These are phyloP conservation scores for Colletotrichum neosansevieriae DNA, from an alignment of 2,329 filamentous ascomycete species.

Conservation along the genomic window DNA sequence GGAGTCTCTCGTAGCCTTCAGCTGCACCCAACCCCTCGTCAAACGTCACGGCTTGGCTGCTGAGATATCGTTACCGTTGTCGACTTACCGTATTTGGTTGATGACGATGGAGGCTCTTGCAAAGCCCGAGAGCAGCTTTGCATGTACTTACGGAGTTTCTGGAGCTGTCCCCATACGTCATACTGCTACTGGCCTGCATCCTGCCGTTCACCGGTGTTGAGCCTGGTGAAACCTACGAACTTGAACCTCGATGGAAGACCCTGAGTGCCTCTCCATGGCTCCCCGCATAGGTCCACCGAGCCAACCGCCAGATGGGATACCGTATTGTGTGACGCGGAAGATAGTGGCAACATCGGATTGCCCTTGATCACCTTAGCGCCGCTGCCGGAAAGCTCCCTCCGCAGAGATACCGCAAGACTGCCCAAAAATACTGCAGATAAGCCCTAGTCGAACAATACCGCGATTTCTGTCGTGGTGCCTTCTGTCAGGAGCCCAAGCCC, in stretches of 20 bases:
- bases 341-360: constrained; percentile 19
- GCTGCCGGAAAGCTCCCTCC: constrained; percentile 21
- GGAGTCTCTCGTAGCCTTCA: background rate
- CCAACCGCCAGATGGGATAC: constrained; percentile 7
- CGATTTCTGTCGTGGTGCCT: background rate
- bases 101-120: constrained; percentile 25
- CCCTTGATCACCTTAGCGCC: constrained; percentile 1
- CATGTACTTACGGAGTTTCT: background rate
- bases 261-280: background rate
- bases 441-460: constrained; percentile 3
- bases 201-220: background rate
- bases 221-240: background rate
- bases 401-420: background rate
- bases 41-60: background rate
- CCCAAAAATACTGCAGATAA: background rate
- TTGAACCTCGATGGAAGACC: constrained; percentile 10
- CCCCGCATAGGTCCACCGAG: background rate
- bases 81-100: background rate
- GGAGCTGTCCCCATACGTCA: background rate
- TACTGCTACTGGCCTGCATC: constrained; percentile 3
- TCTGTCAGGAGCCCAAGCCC: constrained; percentile 3
- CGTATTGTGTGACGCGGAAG: constrained; percentile 25
- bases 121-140: background rate
- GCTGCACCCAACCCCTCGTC: background rate
- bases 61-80: background rate